Conservation (phyloP, 306 rosid genomes). For the Lathyrus sativus region DNA sequence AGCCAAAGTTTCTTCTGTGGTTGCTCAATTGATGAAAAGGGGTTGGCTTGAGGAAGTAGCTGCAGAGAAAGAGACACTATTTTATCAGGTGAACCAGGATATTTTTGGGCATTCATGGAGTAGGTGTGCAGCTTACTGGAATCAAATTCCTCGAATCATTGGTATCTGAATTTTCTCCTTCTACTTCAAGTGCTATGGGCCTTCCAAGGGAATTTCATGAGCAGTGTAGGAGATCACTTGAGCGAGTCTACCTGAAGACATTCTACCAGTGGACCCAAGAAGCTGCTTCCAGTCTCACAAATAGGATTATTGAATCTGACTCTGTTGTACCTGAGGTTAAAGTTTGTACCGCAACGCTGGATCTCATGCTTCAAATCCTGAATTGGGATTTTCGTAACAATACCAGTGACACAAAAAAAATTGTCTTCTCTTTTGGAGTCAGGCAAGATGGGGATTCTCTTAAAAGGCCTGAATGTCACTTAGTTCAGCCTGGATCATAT, state of each 20-base stretch:
- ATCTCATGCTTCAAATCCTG: conserved; percentile 92
- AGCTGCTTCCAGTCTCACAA: too few relatives aligned
- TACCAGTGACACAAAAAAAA: conserved; percentile 47
- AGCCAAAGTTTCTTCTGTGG: conserved; percentile 92
- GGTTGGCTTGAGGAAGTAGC: too few relatives aligned
- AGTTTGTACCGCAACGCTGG: conserved; percentile 76
- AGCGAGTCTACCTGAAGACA: conserved; percentile 69
- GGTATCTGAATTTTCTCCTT: too few relatives aligned
- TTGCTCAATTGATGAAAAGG: conserved; percentile 93
- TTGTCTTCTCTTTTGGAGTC: conserved; percentile 61
- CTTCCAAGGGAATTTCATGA: conserved; percentile 98
- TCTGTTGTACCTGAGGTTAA: too few relatives aligned
- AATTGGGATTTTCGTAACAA: conserved; percentile 80
- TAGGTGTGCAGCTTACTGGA: too few relatives aligned
- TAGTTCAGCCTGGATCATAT: conserved; percentile 90
- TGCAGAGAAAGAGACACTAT: too few relatives aligned
- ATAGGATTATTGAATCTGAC: too few relatives aligned
- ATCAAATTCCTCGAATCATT: too few relatives aligned
- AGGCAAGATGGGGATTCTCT: conserved; percentile 67
- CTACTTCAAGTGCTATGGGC: conserved; percentile 90
- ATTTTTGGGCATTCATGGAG: too few relatives aligned
- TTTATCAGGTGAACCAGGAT: too few relatives aligned
- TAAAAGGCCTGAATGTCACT: conserved; percentile 70
- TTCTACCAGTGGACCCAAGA: too few relatives aligned
- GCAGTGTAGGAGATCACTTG: conserved; percentile 83